These are phyloP conservation scores for Talaromyces stipitatus DNA, from an alignment of 495 filamentous ascomycete genomes.

Conservation along the genomic window DNA sequence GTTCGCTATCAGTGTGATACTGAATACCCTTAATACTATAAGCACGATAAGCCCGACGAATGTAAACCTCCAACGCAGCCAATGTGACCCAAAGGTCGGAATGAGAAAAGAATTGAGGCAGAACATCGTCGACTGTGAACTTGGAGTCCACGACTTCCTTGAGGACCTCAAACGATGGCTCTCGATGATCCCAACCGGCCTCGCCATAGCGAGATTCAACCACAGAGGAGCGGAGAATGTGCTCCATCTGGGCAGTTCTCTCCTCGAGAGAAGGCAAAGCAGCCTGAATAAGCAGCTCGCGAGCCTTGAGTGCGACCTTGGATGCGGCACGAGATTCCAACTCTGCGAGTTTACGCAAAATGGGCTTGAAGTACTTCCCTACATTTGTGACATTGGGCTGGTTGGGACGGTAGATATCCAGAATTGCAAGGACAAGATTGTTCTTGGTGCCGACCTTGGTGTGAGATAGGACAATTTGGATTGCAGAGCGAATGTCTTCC, in stretches of 20 bases:
- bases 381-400: conserved; percentile 84
- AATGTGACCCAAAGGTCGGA: conserved; percentile 91
- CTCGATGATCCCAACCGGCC: conserved; percentile 93
- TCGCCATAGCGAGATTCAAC: conserved; percentile 94
- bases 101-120: conserved; percentile 90
- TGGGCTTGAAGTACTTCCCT: conserved; percentile 75
- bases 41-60: conserved; percentile 92
- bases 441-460: conserved; percentile 90
- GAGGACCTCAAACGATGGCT: conserved; percentile 76
- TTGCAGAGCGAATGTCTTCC: conserved; percentile 75
- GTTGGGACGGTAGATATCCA: conserved; percentile 92
- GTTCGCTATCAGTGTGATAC: conserved; percentile 72
- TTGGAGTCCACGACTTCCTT: conserved; percentile 98
- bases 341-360: conserved; percentile 80
- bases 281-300: conserved; percentile 94
- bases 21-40: conserved; percentile 83
- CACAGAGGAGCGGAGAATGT: conserved; percentile 95
- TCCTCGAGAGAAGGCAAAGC: conserved; percentile 94
- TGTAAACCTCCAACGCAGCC: conserved; percentile 90
- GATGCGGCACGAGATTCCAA: conserved; percentile 83
- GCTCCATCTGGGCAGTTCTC: conserved; percentile 92
- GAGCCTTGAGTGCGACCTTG: conserved; percentile 94
- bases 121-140: conserved; percentile 94
- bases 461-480: conserved; percentile 87
- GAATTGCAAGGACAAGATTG: conserved; percentile 82